Evolutionary conservation across 2,329 filamentous ascomycete genomes (phyloP), one percentile per base, ranked within the genome.

Genomic region (Aspergillus neoniger): DNA sequence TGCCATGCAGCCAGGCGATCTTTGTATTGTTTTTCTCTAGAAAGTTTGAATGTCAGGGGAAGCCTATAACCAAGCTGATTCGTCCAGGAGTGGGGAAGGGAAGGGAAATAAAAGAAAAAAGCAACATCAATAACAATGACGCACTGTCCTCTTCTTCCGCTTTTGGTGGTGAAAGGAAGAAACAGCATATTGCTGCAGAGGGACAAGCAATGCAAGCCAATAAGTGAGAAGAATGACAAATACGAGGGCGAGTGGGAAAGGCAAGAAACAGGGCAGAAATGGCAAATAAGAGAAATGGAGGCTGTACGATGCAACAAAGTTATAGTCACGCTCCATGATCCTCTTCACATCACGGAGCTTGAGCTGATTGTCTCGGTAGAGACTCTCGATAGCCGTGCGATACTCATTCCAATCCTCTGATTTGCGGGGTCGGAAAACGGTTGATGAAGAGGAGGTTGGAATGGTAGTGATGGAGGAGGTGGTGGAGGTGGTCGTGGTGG

Each of bases 21-120:
- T 69, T 76, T 76, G 63, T 75, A 76, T 66, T 76, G 73, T 63
- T 75, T 76, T 67, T 76, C 74, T 64, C 74, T 76, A 61, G 43
- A 63, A 30, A 47, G 44, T 43, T 59, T 23, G 51, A 51, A 62
- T 68, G 67, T 70, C 62, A 63, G 51, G 59, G 55, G 52, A 44
- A 55, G 59, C 53, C 43, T 49, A 38, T 51, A 3, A 51, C 44
- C 21, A 25, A 30, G 44, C 19, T 44, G 53, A 52, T 19, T 38
- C 23, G 43, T 50, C 50, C 36, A 25, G 58, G 55, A 55, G 55
- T 47, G 59, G 57, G 65, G 10, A 55, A 50, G 44, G 60, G 49
- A 41, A 53, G 57, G 65, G 10, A 55, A 50, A 49, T 60, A 52
- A 36, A 53, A 57, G 58, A 58, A 47, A 23, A 56, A 57, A 64